These are phyloP conservation scores for Sonneratia alba DNA, from an alignment of 345 rosid genomes.

Conservation along the genomic window DNA sequence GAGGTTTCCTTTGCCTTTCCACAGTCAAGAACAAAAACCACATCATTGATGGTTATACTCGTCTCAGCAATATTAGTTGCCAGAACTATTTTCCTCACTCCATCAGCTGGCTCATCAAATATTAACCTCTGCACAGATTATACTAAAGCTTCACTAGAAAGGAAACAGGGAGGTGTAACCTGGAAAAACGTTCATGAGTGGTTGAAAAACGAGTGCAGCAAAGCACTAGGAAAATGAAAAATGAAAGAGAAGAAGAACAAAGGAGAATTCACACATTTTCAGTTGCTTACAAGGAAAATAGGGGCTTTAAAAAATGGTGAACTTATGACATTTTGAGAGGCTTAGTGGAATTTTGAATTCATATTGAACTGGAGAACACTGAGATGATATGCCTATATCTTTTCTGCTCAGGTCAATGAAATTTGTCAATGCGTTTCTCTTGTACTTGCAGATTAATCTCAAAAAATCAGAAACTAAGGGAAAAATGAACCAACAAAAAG, in stretches of 20 bases:
- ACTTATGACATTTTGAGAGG: too few species aligned
- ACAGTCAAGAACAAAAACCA: conserved; percentile 82
- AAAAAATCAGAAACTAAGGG: background rate
- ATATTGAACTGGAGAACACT: background rate
- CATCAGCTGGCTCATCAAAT: conserved; percentile 72
- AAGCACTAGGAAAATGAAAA: background rate
- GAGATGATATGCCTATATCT: background rate
- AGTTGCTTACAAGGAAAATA: background rate
- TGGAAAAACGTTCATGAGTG: background rate
- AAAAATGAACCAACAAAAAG: background rate
- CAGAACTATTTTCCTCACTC: conserved; percentile 78
- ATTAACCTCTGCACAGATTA: conserved; percentile 59
- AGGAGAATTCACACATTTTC: background rate
- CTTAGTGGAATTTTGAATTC: background rate
- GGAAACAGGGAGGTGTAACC: background rate
- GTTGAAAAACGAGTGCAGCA: background rate
- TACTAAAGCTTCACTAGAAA: background rate
- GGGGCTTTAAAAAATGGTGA: background rate
- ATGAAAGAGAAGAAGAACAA: background rate
- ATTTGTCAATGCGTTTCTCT: background rate
- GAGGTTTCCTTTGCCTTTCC: conserved; percentile 96
- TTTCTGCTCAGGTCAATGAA: background rate
- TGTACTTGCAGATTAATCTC: background rate
- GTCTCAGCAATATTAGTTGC: conserved; percentile 97
- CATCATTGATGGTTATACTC: conserved; percentile 86